Conservation (phyloP, 495 filamentous ascomycete species). For the Podospora conica region DNA sequence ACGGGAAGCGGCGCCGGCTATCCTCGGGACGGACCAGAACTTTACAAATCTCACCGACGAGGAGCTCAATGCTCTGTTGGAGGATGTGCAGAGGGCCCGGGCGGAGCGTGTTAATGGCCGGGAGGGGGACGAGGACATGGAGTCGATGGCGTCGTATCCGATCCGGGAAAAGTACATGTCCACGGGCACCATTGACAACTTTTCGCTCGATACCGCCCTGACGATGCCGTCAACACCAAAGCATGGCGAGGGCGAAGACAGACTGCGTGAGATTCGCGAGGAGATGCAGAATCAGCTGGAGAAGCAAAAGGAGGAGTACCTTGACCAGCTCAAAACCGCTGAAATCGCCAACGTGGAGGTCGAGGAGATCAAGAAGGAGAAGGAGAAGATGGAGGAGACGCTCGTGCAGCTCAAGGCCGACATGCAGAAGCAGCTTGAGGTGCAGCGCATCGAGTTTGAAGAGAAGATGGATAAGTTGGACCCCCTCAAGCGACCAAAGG, state of each 20-base stretch:
- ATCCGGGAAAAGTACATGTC: conserved; percentile 94
- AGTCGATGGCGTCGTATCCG: conserved; percentile 82
- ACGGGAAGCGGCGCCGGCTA: conserved; percentile 82
- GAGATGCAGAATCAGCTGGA: conserved; percentile 87
- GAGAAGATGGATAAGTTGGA: conserved; percentile 46
- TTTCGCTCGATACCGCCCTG: conserved; percentile 88
- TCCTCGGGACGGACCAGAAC: conserved; percentile 87
- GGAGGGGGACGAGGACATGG: conserved; percentile 80
- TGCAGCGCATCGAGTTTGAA: conserved; percentile 73
- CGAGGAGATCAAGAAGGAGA: conserved; percentile 79
- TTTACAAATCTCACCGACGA: conserved; percentile 85
- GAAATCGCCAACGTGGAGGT: conserved; percentile 74
- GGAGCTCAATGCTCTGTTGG: conserved; percentile 89
- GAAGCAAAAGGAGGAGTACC: conserved; percentile 77
- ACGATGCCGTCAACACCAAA: conserved; percentile 92
- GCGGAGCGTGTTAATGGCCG: conserved; percentile 70
- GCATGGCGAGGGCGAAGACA: conserved; percentile 65
- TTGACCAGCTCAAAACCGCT: conserved; percentile 70
- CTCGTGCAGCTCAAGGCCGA: conserved; percentile 73
- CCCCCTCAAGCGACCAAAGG: conserved; percentile 43
- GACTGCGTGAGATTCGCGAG: conserved; percentile 66
- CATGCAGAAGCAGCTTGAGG: conserved; percentile 72
- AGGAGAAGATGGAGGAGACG: conserved; percentile 78
- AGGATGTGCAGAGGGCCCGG: conserved; percentile 84
- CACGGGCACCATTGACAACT: conserved; percentile 90